Conservation (phyloP, 306 rosid genomes). For the Prunus padus region DNA sequence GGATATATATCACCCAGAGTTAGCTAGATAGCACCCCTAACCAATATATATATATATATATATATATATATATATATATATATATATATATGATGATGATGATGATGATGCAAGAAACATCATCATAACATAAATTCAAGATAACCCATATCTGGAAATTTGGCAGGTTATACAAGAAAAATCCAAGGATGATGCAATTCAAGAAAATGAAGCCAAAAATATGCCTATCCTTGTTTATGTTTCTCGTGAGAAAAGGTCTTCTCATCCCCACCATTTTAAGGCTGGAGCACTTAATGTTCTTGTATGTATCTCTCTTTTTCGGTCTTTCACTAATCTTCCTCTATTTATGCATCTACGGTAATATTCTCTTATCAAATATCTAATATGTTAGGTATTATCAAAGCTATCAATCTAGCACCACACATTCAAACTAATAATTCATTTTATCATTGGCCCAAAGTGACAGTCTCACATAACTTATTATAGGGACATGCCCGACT, state of each 20-base stretch:
- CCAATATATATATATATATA: too few species aligned
- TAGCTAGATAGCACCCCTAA: too few species aligned
- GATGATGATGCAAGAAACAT: too few species aligned
- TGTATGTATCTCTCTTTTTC: slow-evolving; percentile 24
- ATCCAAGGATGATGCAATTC: neutral
- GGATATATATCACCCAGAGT: too few species aligned
- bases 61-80: too few species aligned
- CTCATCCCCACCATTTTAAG: slow-evolving; percentile 61
- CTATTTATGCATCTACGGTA: too few species aligned
- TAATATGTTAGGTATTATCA: neutral
- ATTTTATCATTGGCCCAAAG: neutral
- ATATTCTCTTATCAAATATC: neutral
- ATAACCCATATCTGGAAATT: neutral
- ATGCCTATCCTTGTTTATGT: slow-evolving; percentile 64
- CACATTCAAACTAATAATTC: neutral
- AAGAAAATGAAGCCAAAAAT: neutral
- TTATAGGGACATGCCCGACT: neutral
- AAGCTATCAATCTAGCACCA: neutral
- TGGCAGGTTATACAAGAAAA: slow-evolving; percentile 25
- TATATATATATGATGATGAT: too few species aligned
- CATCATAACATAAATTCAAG: too few species aligned
- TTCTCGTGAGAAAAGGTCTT: slow-evolving; percentile 52
- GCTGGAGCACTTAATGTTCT: slow-evolving; percentile 76
- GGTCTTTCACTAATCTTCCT: too few species aligned
- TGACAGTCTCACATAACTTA: neutral